These are phyloP conservation scores for Blumeria hordei DNA, from an alignment of 2,329 filamentous ascomycete species.

Conservation along the genomic window DNA sequence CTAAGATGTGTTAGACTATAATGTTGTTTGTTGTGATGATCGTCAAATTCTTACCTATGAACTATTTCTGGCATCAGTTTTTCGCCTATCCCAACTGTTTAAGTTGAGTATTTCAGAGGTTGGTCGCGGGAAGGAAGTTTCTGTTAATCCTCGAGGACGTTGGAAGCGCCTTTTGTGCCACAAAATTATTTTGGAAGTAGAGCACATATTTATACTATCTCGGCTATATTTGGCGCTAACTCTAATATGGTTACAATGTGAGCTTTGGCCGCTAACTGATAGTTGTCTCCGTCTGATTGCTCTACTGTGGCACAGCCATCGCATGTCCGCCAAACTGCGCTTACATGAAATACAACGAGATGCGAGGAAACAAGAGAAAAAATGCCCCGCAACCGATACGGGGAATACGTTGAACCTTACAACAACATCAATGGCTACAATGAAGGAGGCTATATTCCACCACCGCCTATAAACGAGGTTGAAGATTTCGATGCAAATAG, in stretches of 20 bases:
- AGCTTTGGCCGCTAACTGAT: not conserved
- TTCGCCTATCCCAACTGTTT: too few species aligned
- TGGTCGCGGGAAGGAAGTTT: too few species aligned
- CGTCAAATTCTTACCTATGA: too few species aligned
- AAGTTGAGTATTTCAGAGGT: too few species aligned
- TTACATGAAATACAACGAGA: constrained; percentile 8
- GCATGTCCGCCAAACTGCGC: not conserved
- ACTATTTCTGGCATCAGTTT: too few species aligned
- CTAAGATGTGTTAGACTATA: too few species aligned
- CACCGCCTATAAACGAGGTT: constrained; percentile 5
- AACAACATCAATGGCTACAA: constrained; percentile 10
- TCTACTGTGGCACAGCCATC: not conserved
- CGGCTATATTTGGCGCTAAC: constrained; percentile 3
- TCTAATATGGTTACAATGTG: not conserved
- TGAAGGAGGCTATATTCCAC: constrained; percentile 7
- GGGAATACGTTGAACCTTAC: constrained; percentile 13
- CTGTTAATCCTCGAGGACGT: too few species aligned
- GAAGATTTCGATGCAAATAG: constrained; percentile 15
- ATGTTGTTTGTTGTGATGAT: too few species aligned
- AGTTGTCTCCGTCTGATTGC: not conserved
- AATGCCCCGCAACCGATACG: constrained; percentile 15
- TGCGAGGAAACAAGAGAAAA: constrained; percentile 6
- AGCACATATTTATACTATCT: not conserved
- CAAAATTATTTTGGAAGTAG: too few species aligned
- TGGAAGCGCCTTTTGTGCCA: too few species aligned